Evolutionary conservation across 371 early-diverging fungal species (phyloP).

Genomic region (Lichtheimia ornata): DNA sequence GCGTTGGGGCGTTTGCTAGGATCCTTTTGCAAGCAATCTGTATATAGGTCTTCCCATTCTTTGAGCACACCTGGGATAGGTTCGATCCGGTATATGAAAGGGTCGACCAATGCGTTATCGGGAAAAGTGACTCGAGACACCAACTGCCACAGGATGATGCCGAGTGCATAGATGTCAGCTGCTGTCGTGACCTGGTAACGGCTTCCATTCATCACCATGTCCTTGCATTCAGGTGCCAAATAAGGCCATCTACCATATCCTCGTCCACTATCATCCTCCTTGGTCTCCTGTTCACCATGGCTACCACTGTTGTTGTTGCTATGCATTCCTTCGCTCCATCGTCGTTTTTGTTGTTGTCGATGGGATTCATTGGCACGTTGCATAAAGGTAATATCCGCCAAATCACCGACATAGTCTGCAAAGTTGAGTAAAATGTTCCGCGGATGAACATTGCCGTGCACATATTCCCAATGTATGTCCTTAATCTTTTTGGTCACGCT

Average conservation of each 20-base stretch:
- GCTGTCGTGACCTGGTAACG: constrained; percentile 26
- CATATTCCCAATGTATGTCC: constrained; percentile 45
- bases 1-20: constrained; percentile 42
- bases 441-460: constrained; percentile 49
- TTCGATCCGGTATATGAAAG: constrained; percentile 30
- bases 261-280: constrained; percentile 15
- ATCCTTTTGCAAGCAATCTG: constrained; percentile 36
- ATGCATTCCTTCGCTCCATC: constrained; percentile 1
- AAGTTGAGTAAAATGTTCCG: constrained; percentile 43
- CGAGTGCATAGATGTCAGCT: constrained; percentile 40
- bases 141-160: constrained; percentile 50
- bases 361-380: constrained; percentile 18
- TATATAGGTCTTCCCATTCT: constrained; percentile 41
- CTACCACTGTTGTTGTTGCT: not conserved
- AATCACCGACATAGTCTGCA: constrained; percentile 41
- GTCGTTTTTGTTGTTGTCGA: not conserved
- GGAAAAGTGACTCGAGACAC: constrained; percentile 47
- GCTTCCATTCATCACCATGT: not conserved
- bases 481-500: constrained; percentile 44
- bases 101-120: constrained; percentile 23
- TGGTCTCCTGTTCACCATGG: not conserved
- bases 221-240: constrained; percentile 35
- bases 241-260: constrained; percentile 42
- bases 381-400: constrained; percentile 42
- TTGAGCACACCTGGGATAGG: constrained; percentile 38